phyloP scores from a whole-genome alignment of 257 asterid genomes.

The Echium plantagineum region DNA sequence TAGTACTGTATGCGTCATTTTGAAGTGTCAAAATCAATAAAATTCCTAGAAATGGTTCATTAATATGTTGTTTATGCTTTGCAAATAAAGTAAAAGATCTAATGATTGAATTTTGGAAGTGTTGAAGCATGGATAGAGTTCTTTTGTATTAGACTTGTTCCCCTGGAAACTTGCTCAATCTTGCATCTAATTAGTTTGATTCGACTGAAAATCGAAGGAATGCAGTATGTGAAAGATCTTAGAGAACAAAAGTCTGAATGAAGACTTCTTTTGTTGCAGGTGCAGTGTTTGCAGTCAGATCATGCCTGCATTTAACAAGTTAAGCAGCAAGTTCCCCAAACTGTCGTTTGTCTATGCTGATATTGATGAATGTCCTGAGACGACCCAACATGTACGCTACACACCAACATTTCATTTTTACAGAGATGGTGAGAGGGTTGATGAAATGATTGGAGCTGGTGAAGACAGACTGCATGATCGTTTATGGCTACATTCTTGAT shows the following conservation, averaged over 20 bases:
- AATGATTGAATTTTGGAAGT: background rate
- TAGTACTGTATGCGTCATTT: no score
- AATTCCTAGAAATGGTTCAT: background rate
- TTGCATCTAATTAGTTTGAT: no score
- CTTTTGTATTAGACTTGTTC: background rate
- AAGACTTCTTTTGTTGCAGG: conserved; percentile 27
- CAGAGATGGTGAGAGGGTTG: conserved; percentile 80
- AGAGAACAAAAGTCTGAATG: background rate
- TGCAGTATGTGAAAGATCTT: background rate
- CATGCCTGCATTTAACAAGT: conserved; percentile 49
- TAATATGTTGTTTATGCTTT: background rate
- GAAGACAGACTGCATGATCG: conserved; percentile 83
- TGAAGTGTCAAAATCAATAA: no score
- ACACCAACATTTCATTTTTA: conserved; percentile 84
- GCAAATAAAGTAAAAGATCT: background rate
- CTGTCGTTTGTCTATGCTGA: conserved; percentile 69
- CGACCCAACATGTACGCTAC: conserved; percentile 70
- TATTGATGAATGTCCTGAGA: conserved; percentile 88
- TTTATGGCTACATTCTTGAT: conserved; percentile 77
- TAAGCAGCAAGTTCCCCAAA: conserved; percentile 59
- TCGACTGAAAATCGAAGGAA: background rate
- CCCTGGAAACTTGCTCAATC: background rate
- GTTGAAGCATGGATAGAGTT: no score
- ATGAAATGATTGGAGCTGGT: conserved; percentile 91
- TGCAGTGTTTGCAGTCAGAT: conserved; percentile 73